Conservation (phyloP, 139 green algal species). For the Zygnema circumcarinatum region DNA sequence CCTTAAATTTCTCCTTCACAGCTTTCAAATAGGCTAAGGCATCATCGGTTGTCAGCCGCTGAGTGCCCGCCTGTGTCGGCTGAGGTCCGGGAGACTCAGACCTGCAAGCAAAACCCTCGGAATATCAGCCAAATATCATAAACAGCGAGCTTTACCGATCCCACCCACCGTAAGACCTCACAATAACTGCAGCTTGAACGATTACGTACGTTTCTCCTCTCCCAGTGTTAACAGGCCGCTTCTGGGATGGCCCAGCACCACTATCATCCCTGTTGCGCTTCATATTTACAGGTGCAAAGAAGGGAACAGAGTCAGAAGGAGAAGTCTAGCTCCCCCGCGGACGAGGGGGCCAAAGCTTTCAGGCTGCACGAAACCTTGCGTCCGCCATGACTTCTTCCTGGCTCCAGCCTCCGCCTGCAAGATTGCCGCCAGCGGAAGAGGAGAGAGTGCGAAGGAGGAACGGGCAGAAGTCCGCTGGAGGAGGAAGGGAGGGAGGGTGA, state of each 20-base stretch:
- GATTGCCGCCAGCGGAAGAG: too few relatives aligned
- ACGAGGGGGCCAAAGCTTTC: too few relatives aligned
- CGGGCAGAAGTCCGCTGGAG: too few relatives aligned
- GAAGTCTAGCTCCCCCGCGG: too few relatives aligned
- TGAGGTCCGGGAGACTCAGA: constrained; percentile 19
- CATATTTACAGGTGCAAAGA: not conserved
- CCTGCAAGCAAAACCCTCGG: constrained; percentile 10
- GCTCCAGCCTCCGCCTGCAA: too few relatives aligned
- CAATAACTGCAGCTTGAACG: not conserved
- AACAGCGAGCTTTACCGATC: too few relatives aligned
- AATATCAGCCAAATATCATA: too few relatives aligned
- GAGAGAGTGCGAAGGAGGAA: too few relatives aligned
- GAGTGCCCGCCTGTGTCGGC: constrained; percentile 23
- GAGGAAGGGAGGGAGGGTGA: too few relatives aligned
- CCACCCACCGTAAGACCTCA: too few relatives aligned
- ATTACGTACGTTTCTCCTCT: not conserved
- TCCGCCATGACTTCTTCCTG: too few relatives aligned
- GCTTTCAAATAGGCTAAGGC: constrained; percentile 84
- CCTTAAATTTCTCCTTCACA: constrained; percentile 82
- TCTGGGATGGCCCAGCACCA: not conserved
- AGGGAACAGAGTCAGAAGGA: not conserved
- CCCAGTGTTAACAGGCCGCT: not conserved
- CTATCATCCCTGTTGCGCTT: not conserved
- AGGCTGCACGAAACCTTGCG: too few relatives aligned
- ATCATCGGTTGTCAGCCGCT: constrained; percentile 74